A percentile compares a stretch with the other conserved stretches of the same genome.
These are phyloP conservation scores for Selaginella tamariscina DNA, from an alignment of 75 land plant genomes.

Conservation along the genomic window DNA sequence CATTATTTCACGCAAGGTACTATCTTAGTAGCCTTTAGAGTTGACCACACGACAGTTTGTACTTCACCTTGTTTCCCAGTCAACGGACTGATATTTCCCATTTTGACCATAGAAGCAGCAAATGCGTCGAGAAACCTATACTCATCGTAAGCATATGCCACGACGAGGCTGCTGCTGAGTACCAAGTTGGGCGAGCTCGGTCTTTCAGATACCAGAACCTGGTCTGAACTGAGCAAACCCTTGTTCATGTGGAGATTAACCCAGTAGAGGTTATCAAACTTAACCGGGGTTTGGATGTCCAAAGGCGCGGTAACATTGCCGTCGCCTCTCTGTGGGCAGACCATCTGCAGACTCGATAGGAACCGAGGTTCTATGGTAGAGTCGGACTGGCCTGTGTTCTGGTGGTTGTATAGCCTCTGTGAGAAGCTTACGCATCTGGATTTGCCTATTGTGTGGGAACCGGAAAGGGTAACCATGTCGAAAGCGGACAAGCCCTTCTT, in stretches of 20 bases:
- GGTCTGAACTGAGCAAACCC: constrained; percentile 2
- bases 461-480: constrained; percentile 4
- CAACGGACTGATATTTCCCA: constrained; percentile 32
- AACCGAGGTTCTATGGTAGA: neutral
- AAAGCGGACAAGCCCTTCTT: constrained; percentile 4
- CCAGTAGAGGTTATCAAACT: neutral
- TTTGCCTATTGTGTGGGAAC: constrained; percentile 4
- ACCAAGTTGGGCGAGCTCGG: neutral
- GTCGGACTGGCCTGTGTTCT: neutral
- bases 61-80: constrained; percentile 37
- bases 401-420: constrained; percentile 2
- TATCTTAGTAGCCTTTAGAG: neutral
- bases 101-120: constrained; percentile 32
- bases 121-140: constrained; percentile 36
- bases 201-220: neutral
- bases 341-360: neutral
- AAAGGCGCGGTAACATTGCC: neutral
- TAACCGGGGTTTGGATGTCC: neutral
- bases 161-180: neutral
- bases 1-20: no score
- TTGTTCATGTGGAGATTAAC: neutral
- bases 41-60: constrained; percentile 37
- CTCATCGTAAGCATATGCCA: neutral
- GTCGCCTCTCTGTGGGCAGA: constrained; percentile 6
- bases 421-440: neutral